These are phyloP conservation scores for Poterioochromonas sp. DNA, from an alignment of 352 stramenopile genomes.

Conservation along the genomic window DNA sequence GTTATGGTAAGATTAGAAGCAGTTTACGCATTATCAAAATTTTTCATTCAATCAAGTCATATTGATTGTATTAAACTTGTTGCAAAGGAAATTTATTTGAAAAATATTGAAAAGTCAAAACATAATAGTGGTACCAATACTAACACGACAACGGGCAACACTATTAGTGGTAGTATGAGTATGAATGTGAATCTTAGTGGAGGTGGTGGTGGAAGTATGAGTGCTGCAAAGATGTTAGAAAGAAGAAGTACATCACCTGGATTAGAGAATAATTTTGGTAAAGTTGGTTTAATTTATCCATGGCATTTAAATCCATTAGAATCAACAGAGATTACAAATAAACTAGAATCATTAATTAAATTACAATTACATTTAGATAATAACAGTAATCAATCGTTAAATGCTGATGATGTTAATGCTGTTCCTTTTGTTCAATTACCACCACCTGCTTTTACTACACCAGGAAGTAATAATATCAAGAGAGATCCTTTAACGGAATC, in stretches of 20 bases:
- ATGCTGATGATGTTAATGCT: not conserved
- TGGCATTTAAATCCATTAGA: constrained; percentile 14
- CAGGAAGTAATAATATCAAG: no score
- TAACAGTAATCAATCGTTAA: not conserved
- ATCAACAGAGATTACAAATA: not conserved
- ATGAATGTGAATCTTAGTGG: no score
- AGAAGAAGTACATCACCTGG: not conserved
- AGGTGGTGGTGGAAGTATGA: no score
- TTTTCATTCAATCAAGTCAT: constrained; percentile 13
- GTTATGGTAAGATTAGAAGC: constrained; percentile 20
- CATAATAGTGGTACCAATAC: not conserved
- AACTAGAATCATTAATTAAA: not conserved
- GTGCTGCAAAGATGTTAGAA: no score
- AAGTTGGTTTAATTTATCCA: not conserved
- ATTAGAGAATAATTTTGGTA: not conserved
- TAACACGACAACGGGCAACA: no score
- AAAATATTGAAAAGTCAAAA: not conserved
- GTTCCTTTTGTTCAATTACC: not conserved
- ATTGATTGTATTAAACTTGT: constrained; percentile 28
- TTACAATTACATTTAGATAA: not conserved
- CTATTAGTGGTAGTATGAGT: no score
- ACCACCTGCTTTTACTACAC: not conserved
- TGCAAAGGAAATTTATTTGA: not conserved
- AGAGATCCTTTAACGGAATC: no score
- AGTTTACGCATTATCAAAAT: constrained; percentile 26